These are phyloP conservation scores for Fraxinus ornus DNA, from an alignment of 305 asterid genomes.

Conservation along the genomic window DNA sequence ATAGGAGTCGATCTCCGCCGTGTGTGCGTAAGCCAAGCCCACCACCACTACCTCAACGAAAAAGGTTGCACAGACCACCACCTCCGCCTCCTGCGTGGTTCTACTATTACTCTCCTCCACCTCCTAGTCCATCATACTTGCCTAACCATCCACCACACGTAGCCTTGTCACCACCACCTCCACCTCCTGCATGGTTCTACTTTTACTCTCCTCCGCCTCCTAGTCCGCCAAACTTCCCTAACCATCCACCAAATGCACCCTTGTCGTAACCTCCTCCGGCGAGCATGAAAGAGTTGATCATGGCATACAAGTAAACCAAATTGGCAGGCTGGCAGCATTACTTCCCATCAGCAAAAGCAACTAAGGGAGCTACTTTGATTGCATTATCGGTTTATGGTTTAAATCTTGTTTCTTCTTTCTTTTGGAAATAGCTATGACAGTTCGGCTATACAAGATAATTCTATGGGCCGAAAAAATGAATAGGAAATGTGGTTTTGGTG, in stretches of 20 bases:
- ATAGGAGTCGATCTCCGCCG: neutral
- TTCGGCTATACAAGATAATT: neutral
- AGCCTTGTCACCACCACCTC: constrained; percentile 17
- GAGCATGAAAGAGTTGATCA: neutral
- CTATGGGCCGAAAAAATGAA: neutral
- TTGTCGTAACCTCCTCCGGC: constrained; percentile 4
- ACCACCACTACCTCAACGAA: constrained; percentile 7
- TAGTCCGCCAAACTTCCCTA: constrained; percentile 18
- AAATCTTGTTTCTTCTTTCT: neutral
- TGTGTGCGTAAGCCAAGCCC: neutral
- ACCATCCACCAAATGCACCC: neutral
- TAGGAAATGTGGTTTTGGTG: neutral
- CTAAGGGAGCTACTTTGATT: neutral
- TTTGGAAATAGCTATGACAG: neutral
- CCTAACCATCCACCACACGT: neutral
- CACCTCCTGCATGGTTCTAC: constrained; percentile 27
- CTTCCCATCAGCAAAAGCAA: neutral
- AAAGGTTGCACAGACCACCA: neutral
- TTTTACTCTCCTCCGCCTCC: constrained; percentile 34
- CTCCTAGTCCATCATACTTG: constrained; percentile 25
- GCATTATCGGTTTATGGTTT: neutral
- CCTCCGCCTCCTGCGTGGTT: constrained; percentile 28
- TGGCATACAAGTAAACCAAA: neutral
- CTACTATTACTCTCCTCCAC: constrained; percentile 28
- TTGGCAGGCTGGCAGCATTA: neutral